phyloP scores from a whole-genome alignment of 2,329 filamentous ascomycete genomes.

The Scytalidium lignicola region DNA sequence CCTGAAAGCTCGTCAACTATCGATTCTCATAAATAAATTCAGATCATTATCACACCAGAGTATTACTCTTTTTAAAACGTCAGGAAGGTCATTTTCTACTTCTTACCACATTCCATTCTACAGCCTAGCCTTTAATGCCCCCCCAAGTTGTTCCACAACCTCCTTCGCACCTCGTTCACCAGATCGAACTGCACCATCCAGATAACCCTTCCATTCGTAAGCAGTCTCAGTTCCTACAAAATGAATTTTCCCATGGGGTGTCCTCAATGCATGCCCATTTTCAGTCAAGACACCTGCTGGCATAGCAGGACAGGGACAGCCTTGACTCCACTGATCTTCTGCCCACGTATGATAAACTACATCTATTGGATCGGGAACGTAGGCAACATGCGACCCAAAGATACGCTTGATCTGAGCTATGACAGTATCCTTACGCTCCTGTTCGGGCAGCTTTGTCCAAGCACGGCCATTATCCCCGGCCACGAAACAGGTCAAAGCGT shows the following conservation, averaged over 20 bases:
- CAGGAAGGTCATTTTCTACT: no score
- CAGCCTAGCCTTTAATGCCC: background rate
- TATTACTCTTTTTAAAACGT: no score
- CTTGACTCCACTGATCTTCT: slow-evolving; percentile 26
- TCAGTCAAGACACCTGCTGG: slow-evolving; percentile 26
- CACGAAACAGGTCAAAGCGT: slow-evolving; percentile 37
- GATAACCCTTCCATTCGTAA: slow-evolving; percentile 45
- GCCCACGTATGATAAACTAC: slow-evolving; percentile 16
- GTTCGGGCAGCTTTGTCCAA: slow-evolving; percentile 24
- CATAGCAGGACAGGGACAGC: slow-evolving; percentile 30
- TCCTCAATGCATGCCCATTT: slow-evolving; percentile 25
- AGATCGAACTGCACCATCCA: slow-evolving; percentile 43
- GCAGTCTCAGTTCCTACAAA: slow-evolving; percentile 46
- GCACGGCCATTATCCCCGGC: slow-evolving; percentile 29
- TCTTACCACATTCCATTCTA: no score
- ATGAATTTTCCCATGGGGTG: slow-evolving; percentile 36
- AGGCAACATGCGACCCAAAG: background rate
- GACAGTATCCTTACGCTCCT: slow-evolving; percentile 15
- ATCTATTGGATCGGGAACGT: slow-evolving; percentile 5
- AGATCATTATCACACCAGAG: no score
- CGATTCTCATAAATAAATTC: no score
- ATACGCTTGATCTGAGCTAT: slow-evolving; percentile 11
- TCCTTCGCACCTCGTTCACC: slow-evolving; percentile 40
- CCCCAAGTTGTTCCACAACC: slow-evolving; percentile 20
- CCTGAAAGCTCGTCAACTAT: no score